phyloP scores from a whole-genome alignment of 352 stramenopile species.

The Phytophthora fragariaefolia region DNA sequence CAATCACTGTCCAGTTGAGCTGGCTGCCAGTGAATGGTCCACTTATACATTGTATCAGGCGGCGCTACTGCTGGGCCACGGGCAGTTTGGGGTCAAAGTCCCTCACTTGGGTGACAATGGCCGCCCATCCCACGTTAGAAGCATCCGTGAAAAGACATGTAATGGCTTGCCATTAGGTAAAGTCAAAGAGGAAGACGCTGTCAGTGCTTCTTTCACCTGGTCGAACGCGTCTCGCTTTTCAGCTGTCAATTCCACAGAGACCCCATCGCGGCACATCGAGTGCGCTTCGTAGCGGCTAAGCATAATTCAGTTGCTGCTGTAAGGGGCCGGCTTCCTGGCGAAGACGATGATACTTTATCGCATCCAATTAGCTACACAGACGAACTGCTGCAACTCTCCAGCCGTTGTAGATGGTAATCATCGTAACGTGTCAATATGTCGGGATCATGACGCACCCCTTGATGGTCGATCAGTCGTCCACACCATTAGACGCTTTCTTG shows the following conservation, averaged over 20 bases:
- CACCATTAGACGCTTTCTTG: not conserved
- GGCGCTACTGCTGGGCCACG: not conserved
- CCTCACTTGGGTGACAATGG: not conserved
- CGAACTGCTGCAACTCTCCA: not conserved
- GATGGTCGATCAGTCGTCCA: not conserved
- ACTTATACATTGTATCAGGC: not conserved
- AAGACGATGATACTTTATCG: not conserved
- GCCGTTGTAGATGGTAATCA: not conserved
- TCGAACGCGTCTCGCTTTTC: not conserved
- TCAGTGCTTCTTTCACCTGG: not conserved
- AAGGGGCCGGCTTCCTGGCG: no score
- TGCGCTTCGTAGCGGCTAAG: not conserved
- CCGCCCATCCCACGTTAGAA: not conserved
- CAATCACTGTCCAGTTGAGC: conserved; percentile 3
- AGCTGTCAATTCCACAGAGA: not conserved
- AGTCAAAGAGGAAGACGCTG: not conserved
- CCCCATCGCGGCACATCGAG: not conserved
- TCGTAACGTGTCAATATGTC: not conserved
- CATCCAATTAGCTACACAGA: not conserved
- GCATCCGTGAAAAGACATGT: not conserved
- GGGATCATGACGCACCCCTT: conserved; percentile 1
- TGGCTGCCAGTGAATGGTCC: not conserved
- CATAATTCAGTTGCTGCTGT: no score
- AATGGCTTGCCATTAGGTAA: not conserved
- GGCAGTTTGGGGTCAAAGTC: not conserved